Evolutionary conservation across 169 alveolate species (phyloP).

Genomic region (Plasmodium sp.): DNA sequence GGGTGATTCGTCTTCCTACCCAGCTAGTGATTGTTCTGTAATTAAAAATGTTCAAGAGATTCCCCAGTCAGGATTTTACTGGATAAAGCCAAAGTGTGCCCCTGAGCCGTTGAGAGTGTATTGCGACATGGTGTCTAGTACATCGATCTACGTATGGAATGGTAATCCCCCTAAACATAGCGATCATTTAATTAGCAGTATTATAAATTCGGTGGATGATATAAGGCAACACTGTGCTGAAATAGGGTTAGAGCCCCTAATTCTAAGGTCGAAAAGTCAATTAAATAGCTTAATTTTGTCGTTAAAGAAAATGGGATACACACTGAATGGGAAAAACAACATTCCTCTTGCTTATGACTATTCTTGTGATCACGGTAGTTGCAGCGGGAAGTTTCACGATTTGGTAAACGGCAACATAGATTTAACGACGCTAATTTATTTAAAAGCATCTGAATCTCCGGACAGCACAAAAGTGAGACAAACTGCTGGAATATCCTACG

Average conservation of each 20-base stretch:
- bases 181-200: conserved; percentile 76
- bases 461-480: conserved; percentile 74
- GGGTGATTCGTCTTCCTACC: conserved; percentile 88
- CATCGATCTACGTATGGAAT: conserved; percentile 83
- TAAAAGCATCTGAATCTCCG: conserved; percentile 74
- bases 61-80: conserved; percentile 90
- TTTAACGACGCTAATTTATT: conserved; percentile 78
- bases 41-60: conserved; percentile 75
- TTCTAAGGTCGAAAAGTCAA: conserved; percentile 85
- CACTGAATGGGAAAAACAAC: conserved; percentile 82
- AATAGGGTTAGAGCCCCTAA: conserved; percentile 90
- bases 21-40: conserved; percentile 91
- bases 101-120: conserved; percentile 89
- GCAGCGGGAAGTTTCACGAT: conserved; percentile 88
- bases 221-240: conserved; percentile 89
- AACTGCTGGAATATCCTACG: conserved; percentile 88
- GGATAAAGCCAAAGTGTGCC: conserved; percentile 92
- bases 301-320: conserved; percentile 86
- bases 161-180: conserved; percentile 77
- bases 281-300: conserved; percentile 85
- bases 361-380: conserved; percentile 85
- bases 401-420: conserved; percentile 81
- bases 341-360: conserved; percentile 91
- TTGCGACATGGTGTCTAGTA: conserved; percentile 90
- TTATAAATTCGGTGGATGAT: conserved; percentile 84